Evolutionary conservation across 2,329 filamentous ascomycete genomes (phyloP).

Genomic region (Colletotrichum zoysiae): DNA sequence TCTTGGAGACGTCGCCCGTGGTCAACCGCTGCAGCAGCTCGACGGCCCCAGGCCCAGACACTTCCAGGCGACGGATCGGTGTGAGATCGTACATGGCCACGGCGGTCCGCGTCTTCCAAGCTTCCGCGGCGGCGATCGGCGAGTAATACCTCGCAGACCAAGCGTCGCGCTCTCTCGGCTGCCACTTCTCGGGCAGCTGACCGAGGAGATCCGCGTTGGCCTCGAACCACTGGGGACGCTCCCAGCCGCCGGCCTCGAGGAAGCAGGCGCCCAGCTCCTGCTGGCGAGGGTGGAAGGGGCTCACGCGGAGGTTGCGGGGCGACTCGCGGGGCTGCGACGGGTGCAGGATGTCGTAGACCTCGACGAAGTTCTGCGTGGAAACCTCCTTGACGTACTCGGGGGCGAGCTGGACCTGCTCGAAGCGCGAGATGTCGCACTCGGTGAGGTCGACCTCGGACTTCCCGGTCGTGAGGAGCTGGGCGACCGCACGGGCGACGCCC

Average conservation of each 20-base stretch:
- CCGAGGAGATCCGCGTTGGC: conserved; percentile 65
- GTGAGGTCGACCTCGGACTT: conserved; percentile 67
- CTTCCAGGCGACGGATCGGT: conserved; percentile 68
- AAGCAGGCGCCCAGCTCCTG: conserved; percentile 69
- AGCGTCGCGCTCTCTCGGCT: conserved; percentile 65
- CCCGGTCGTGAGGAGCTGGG: conserved; percentile 69
- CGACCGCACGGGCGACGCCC: conserved; percentile 71
- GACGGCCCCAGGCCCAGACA: conserved; percentile 68
- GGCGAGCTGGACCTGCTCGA: conserved; percentile 71
- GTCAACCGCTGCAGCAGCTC: conserved; percentile 67
- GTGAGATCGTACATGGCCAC: conserved; percentile 75
- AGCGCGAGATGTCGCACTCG: conserved; percentile 71
- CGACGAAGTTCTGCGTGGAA: conserved; percentile 71
- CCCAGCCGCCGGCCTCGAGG: conserved; percentile 71
- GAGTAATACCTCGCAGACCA: conserved; percentile 71
- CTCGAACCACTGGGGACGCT: conserved; percentile 73
- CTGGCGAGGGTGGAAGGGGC: conserved; percentile 69
- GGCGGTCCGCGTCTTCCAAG: conserved; percentile 73
- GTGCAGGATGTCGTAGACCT: conserved; percentile 75
- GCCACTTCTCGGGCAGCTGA: conserved; percentile 66
- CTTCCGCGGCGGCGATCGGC: conserved; percentile 69
- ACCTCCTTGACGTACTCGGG: conserved; percentile 69
- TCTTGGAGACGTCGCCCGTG: conserved; percentile 61
- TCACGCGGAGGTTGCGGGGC: conserved; percentile 69
- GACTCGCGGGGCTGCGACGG: conserved; percentile 69